Conservation (phyloP, 768 basidiomycete species). For the Serpula lacrymans region DNA sequence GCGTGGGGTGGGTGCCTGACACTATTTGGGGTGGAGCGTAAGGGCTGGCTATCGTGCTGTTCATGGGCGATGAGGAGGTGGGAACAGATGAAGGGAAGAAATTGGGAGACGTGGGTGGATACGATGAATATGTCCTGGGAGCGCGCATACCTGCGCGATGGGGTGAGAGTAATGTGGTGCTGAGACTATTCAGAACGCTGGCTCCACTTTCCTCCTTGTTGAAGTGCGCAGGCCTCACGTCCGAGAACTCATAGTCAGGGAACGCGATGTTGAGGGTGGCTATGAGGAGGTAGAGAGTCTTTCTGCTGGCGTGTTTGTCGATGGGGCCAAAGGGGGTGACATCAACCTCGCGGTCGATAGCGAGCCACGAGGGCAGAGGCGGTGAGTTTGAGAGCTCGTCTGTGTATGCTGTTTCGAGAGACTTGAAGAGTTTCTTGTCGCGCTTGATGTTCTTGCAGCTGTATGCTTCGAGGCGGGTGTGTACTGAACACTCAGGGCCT, state of each 20-base stretch:
- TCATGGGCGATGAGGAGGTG: conserved; percentile 61
- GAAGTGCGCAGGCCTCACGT: conserved; percentile 88
- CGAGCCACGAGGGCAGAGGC: conserved; percentile 78
- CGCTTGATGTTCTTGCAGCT: conserved; percentile 96
- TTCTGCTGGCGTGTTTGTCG: conserved; percentile 77
- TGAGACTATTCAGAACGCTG: conserved; percentile 78
- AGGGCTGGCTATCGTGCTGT: conserved; percentile 57
- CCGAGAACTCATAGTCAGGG: conserved; percentile 96
- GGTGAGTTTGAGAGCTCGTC: conserved; percentile 79
- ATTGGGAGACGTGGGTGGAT: conserved; percentile 68
- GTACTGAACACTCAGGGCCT: conserved; percentile 83
- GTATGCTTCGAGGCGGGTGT: conserved; percentile 94
- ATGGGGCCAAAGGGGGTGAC: conserved; percentile 90
- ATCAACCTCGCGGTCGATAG: conserved; percentile 62
- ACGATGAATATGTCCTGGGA: conserved; percentile 82
- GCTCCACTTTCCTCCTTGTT: conserved; percentile 74
- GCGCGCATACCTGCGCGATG: conserved; percentile 62
- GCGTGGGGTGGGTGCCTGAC: conserved; percentile 81
- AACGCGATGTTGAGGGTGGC: conserved; percentile 96
- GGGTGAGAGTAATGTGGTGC: conserved; percentile 76
- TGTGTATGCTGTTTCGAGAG: conserved; percentile 82
- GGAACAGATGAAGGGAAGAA: conserved; percentile 77
- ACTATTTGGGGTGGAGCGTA: conserved; percentile 69
- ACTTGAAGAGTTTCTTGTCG: conserved; percentile 94
- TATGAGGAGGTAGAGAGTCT: conserved; percentile 94